These are phyloP conservation scores for Hypseocharis bilobata DNA, from an alignment of 441 rosid genomes.

Conservation along the genomic window DNA sequence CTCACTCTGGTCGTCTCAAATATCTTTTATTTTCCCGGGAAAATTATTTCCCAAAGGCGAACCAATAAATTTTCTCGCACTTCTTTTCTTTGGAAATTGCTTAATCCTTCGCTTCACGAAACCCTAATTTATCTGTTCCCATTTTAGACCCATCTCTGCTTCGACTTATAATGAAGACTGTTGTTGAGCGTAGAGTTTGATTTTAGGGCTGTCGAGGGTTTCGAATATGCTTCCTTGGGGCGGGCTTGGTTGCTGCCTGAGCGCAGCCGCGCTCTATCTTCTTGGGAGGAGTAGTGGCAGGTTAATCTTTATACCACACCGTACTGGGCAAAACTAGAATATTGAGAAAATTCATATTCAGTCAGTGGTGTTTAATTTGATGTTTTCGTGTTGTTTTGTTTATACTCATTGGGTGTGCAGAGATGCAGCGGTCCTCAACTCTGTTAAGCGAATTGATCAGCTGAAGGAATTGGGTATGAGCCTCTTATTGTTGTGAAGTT, in stretches of 20 bases:
- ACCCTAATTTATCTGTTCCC: background rate
- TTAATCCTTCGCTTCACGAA: background rate
- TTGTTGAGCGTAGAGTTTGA: background rate
- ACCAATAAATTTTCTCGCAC: background rate
- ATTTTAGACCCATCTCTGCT: background rate
- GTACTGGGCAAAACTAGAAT: background rate
- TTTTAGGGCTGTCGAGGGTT: background rate
- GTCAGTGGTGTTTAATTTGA: background rate
- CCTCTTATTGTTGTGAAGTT: background rate
- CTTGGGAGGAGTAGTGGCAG: slow-evolving; percentile 3
- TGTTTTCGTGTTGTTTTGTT: background rate
- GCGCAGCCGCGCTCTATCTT: slow-evolving; percentile 1
- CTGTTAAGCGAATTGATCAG: background rate
- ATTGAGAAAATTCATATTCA: background rate
- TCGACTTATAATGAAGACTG: background rate
- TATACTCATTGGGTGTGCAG: background rate
- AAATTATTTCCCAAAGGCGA: background rate
- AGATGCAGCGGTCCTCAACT: background rate
- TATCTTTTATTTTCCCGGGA: background rate
- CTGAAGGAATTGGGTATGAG: slow-evolving; percentile 3
- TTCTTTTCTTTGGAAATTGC: background rate
- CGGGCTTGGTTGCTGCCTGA: slow-evolving; percentile 4
- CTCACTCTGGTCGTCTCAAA: background rate
- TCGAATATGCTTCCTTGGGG: slow-evolving; percentile 5
- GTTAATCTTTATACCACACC: background rate